A percentile compares a stretch with the other conserved stretches of the same genome.
These are phyloP conservation scores for Talaromyces sp. DNA, from an alignment of 2,329 filamentous ascomycete species.

Conservation along the genomic window DNA sequence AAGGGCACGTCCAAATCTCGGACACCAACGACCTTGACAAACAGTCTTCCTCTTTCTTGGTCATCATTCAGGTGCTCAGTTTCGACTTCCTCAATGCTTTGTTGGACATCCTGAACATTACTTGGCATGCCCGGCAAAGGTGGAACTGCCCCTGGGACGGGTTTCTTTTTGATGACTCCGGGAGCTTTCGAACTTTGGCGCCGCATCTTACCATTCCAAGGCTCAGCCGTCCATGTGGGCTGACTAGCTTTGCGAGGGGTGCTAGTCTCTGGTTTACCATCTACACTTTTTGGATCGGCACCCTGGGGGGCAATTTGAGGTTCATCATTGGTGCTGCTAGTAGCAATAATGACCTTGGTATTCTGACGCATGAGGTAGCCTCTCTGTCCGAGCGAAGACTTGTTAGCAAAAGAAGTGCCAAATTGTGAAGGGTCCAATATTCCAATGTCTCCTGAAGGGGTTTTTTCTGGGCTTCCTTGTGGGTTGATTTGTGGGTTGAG, in stretches of 20 bases:
- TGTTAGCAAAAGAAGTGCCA: slow-evolving; percentile 55
- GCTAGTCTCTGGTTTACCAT: slow-evolving; percentile 58
- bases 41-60: slow-evolving; percentile 81
- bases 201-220: slow-evolving; percentile 81
- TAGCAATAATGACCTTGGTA: slow-evolving; percentile 94
- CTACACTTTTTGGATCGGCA: slow-evolving; percentile 32
- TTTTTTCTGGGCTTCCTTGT: slow-evolving; percentile 17
- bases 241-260: slow-evolving; percentile 74
- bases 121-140: slow-evolving; percentile 85
- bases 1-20: slow-evolving; percentile 91
- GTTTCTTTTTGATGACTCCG: slow-evolving; percentile 57
- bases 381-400: slow-evolving; percentile 60
- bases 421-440: slow-evolving; percentile 27
- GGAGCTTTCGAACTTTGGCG: slow-evolving; percentile 59
- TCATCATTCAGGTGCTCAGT: slow-evolving; percentile 64
- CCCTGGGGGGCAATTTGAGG: slow-evolving; percentile 21
- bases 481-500: slow-evolving; percentile 15
- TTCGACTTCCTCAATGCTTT: slow-evolving; percentile 66
- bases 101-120: slow-evolving; percentile 60
- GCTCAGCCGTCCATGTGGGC: slow-evolving; percentile 93
- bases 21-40: slow-evolving; percentile 97
- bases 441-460: slow-evolving; percentile 21
- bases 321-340: slow-evolving; percentile 61
- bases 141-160: slow-evolving; percentile 62
- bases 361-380: slow-evolving; percentile 98